Evolutionary conservation across 129 eudicot species (phyloP).

Genomic region (Chrysanthemum makinoi): DNA sequence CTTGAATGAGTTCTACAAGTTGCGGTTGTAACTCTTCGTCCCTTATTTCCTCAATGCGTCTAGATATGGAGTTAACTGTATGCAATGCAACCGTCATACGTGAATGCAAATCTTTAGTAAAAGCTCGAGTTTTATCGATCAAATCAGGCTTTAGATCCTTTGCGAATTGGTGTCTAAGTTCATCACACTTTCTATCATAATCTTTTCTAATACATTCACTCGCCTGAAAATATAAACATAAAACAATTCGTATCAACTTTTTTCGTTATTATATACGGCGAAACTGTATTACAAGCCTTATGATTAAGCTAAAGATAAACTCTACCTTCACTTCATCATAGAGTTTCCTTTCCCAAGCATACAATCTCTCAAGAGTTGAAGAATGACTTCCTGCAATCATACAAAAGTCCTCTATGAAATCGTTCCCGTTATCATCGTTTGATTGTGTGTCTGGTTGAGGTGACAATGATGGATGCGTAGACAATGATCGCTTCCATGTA

Average conservation of each 20-base stretch:
- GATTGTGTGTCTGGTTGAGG: slow-evolving; percentile 51
- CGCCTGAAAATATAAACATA: slow-evolving; percentile 46
- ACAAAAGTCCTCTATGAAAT: slow-evolving; percentile 72
- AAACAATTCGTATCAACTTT: background rate
- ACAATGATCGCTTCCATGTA: slow-evolving; percentile 78
- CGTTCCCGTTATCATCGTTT: slow-evolving; percentile 61
- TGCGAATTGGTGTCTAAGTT: slow-evolving; percentile 80
- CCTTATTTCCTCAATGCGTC: slow-evolving; percentile 88
- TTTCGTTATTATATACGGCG: too few species aligned
- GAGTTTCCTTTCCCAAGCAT: slow-evolving; percentile 97
- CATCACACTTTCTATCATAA: slow-evolving; percentile 70
- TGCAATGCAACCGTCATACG: slow-evolving; percentile 76
- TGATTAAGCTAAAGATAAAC: background rate
- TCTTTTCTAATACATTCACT: slow-evolving; percentile 73
- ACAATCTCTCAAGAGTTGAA: slow-evolving; percentile 82
- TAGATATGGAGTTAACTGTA: slow-evolving; percentile 83
- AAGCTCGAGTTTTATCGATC: slow-evolving; percentile 79
- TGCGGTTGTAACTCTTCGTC: slow-evolving; percentile 94
- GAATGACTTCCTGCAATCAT: slow-evolving; percentile 98
- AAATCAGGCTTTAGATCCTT: slow-evolving; percentile 66
- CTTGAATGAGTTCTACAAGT: slow-evolving; percentile 73
- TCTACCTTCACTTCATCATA: slow-evolving; percentile 96
- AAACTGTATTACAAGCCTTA: background rate
- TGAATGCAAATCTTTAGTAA: slow-evolving; percentile 78
- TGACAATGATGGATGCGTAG: slow-evolving; percentile 64